A percentile compares a stretch with the other conserved stretches of the same genome.
Evolutionary conservation across 2,329 filamentous ascomycete species (phyloP).

Genomic region (Hirsutella thompsonii): DNA sequence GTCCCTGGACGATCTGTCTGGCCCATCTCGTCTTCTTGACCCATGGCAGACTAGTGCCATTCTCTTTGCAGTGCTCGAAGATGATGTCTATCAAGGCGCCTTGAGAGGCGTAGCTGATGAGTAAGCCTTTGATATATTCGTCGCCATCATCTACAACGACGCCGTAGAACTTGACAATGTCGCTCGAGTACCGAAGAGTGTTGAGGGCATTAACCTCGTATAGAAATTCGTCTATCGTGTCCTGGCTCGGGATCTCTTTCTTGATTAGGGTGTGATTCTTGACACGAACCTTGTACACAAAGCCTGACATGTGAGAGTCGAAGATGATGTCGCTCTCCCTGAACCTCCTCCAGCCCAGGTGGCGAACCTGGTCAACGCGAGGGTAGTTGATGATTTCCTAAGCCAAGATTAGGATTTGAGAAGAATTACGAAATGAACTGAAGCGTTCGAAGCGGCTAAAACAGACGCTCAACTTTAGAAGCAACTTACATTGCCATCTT

Average conservation of each 20-base stretch:
- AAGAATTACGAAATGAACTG: background rate
- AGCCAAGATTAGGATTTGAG: slow-evolving; percentile 5
- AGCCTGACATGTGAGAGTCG: slow-evolving; percentile 87
- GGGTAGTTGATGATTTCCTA: slow-evolving; percentile 85
- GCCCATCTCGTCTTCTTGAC: slow-evolving; percentile 73
- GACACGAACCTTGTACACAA: slow-evolving; percentile 84
- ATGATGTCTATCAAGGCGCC: slow-evolving; percentile 85
- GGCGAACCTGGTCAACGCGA: slow-evolving; percentile 55
- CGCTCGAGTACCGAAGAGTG: slow-evolving; percentile 55
- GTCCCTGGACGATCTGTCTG: slow-evolving; percentile 74
- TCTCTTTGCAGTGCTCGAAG: slow-evolving; percentile 58
- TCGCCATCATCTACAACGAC: slow-evolving; percentile 85
- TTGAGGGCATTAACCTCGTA: slow-evolving; percentile 96
- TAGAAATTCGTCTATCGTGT: slow-evolving; percentile 90
- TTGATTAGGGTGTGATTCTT: slow-evolving; percentile 67
- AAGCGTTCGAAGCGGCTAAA: background rate
- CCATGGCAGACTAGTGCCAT: slow-evolving; percentile 50
- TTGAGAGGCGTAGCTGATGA: slow-evolving; percentile 78
- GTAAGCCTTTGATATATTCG: slow-evolving; percentile 68
- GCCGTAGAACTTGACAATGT: slow-evolving; percentile 78
- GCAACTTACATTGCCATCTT: slow-evolving; percentile 64
- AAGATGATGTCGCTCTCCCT: slow-evolving; percentile 69
- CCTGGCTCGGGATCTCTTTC: slow-evolving; percentile 93
- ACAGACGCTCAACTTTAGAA: background rate
- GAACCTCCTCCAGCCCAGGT: slow-evolving; percentile 53